Evolutionary conservation across 2,329 filamentous ascomycete genomes (phyloP).

Genomic region (Periconia sp.): DNA sequence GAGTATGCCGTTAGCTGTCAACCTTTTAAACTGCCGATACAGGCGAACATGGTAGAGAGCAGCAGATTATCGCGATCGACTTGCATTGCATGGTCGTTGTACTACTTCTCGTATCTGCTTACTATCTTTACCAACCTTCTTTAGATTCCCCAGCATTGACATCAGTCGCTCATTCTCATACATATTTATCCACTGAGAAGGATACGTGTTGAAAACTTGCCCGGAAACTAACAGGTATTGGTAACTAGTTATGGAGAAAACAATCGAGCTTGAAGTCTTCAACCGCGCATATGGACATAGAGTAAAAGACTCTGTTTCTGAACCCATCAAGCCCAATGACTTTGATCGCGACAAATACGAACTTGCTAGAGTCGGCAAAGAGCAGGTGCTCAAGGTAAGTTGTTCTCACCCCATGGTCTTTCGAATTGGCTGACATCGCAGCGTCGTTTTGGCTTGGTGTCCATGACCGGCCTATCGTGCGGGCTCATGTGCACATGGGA

Average conservation of each 20-base stretch:
- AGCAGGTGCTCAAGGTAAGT: slow-evolving; percentile 39
- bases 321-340: slow-evolving; percentile 22
- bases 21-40: slow-evolving; percentile 21
- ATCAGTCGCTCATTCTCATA: too few species aligned
- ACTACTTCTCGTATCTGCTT: slow-evolving; percentile 22
- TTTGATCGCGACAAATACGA: slow-evolving; percentile 39
- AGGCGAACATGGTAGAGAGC: slow-evolving; percentile 36
- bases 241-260: slow-evolving; percentile 31
- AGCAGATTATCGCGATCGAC: slow-evolving; percentile 36
- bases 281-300: slow-evolving; percentile 28
- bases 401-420: slow-evolving; percentile 2
- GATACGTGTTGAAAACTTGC: not conserved
- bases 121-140: slow-evolving; percentile 19
- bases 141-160: not conserved
- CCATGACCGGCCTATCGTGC: slow-evolving; percentile 41
- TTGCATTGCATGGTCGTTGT: slow-evolving; percentile 40
- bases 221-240: not conserved
- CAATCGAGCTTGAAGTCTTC: slow-evolving; percentile 29
- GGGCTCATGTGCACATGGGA: slow-evolving; percentile 44
- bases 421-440: slow-evolving; percentile 7
- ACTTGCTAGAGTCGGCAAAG: slow-evolving; percentile 37
- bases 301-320: slow-evolving; percentile 24
- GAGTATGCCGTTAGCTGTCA: slow-evolving; percentile 17
- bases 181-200: too few species aligned
- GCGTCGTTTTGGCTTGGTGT: slow-evolving; percentile 41